A percentile compares a stretch with the other conserved stretches of the same genome.
These are phyloP conservation scores for Colletotrichum sp. DNA, from an alignment of 2,329 filamentous ascomycete genomes.

Conservation along the genomic window DNA sequence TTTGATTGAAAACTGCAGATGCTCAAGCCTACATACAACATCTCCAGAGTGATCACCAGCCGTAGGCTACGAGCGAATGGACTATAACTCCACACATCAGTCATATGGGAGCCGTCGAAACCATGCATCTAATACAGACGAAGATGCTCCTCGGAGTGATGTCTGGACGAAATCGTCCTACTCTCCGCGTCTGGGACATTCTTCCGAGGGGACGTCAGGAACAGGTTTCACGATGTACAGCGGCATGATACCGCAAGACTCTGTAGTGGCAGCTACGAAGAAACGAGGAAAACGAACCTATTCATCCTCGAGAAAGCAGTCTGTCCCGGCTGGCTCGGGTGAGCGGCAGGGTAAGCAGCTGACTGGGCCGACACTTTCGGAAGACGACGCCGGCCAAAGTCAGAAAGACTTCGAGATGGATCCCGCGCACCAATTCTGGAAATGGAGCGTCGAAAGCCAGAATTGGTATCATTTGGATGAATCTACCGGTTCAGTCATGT, in stretches of 20 bases:
- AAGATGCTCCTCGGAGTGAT: not conserved
- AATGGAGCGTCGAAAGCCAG: not conserved
- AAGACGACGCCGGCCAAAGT: not conserved
- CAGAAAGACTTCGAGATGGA: not conserved
- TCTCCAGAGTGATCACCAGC: not conserved
- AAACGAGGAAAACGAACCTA: not conserved
- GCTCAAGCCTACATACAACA: not conserved
- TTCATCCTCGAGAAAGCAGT: not conserved
- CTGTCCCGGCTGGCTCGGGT: not conserved
- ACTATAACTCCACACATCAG: not conserved
- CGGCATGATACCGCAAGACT: not conserved
- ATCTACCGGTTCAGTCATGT: not conserved
- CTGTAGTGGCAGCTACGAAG: not conserved
- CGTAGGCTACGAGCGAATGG: not conserved
- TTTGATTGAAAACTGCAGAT: not conserved
- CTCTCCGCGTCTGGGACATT: not conserved
- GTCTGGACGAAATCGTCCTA: not conserved
- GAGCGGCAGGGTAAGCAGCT: not conserved
- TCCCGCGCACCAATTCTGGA: not conserved
- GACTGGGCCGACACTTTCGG: not conserved
- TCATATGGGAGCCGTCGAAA: accelerated
- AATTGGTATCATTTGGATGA: conserved; percentile 3
- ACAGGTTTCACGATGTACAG: not conserved
- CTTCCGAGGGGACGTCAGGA: not conserved
- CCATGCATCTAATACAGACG: not conserved